Evolutionary conservation across 2,329 filamentous ascomycete species (phyloP).

Genomic region (Colletotrichum sp.): DNA sequence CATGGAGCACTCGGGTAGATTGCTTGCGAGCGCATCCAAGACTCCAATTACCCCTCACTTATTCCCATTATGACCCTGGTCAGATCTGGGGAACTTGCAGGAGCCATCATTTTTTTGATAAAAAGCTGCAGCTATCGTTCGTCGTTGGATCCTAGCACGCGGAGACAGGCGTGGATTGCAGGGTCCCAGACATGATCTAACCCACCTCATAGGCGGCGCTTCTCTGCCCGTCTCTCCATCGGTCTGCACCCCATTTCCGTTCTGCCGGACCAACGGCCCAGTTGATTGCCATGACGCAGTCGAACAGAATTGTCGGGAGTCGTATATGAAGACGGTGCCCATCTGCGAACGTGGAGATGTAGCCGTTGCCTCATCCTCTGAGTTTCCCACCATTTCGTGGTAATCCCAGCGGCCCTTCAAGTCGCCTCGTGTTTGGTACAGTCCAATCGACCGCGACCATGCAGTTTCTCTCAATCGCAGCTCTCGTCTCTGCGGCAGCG

Average conservation of each 20-base stretch:
- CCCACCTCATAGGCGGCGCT: not conserved
- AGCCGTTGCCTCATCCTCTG: not conserved
- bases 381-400: not conserved
- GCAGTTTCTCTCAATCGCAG: not conserved
- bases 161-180: not conserved
- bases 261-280: not conserved
- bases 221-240: not conserved
- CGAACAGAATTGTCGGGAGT: not conserved
- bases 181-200: not conserved
- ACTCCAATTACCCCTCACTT: slow-evolving; percentile 13
- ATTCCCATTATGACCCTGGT: not conserved
- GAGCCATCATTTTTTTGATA: not conserved
- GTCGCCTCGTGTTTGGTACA: not conserved
- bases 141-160: not conserved
- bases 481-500: slow-evolving; percentile 7
- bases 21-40: not conserved
- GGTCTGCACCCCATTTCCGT: not conserved
- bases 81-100: not conserved
- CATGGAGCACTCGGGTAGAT: not conserved
- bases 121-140: not conserved
- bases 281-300: not conserved
- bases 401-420: not conserved
- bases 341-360: not conserved
- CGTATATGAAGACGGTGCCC: not conserved
- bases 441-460: not conserved